phyloP scores from a whole-genome alignment of 2,329 filamentous ascomycete species.

The Aspergillus sp. region DNA sequence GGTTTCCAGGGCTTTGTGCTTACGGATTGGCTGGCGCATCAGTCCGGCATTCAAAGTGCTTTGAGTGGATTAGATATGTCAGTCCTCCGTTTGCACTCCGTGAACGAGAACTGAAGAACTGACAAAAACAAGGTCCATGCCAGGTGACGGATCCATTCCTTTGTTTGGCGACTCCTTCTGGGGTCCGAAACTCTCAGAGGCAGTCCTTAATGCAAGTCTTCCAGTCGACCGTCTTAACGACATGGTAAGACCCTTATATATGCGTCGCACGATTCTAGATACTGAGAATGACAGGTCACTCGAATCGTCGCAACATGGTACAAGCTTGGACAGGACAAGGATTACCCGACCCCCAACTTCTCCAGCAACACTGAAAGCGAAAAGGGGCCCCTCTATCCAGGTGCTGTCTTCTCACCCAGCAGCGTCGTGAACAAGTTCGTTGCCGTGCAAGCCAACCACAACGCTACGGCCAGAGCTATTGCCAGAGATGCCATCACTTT shows the following conservation, averaged over 20 bases:
- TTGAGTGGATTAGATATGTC: conserved; percentile 60
- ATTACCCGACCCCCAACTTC: conserved; percentile 53
- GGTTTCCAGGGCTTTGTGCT: conserved; percentile 67
- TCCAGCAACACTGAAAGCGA: conserved; percentile 52
- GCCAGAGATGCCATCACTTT: conserved; percentile 52
- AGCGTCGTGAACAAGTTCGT: conserved; percentile 66
- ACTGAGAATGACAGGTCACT: conserved; percentile 37
- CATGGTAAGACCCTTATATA: conserved; percentile 24
- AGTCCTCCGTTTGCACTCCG: background rate
- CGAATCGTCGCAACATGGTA: conserved; percentile 55
- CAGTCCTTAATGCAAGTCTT: conserved; percentile 52
- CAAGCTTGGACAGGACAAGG: conserved; percentile 50
- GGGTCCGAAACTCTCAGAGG: conserved; percentile 50
- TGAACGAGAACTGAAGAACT: background rate
- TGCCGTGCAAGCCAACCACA: conserved; percentile 49
- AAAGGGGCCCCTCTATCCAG: conserved; percentile 52
- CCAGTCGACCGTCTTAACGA: conserved; percentile 52
- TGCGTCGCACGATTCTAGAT: background rate
- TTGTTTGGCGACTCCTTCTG: conserved; percentile 49
- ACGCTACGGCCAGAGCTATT: conserved; percentile 44
- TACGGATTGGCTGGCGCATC: conserved; percentile 62
- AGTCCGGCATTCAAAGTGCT: conserved; percentile 53
- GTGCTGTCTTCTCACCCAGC: conserved; percentile 51
- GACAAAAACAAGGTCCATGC: conserved; percentile 48
- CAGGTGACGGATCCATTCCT: conserved; percentile 51